Conservation (phyloP, 768 basidiomycete species). For the Psilocybe azurescens region DNA sequence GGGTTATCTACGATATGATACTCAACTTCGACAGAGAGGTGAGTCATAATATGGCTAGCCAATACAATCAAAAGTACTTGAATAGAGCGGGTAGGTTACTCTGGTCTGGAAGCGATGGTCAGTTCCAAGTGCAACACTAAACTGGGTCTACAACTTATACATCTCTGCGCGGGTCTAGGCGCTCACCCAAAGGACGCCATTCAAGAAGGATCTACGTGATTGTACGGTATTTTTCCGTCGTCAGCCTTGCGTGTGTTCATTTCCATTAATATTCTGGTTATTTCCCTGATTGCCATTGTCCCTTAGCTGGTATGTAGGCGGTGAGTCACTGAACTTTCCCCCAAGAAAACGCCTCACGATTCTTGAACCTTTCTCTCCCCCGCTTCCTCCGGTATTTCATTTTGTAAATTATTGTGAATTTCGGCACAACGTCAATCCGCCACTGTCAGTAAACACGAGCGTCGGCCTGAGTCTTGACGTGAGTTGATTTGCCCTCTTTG, state of each 20-base stretch:
- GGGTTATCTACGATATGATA: constrained; percentile 26
- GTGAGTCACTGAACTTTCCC: constrained; percentile 12
- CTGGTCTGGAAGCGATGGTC: constrained; percentile 28
- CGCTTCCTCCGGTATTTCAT: not conserved
- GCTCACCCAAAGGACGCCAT: constrained; percentile 23
- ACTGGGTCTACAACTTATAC: not conserved
- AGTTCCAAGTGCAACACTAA: not conserved
- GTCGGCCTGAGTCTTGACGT: constrained; percentile 18
- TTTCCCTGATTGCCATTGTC: not conserved
- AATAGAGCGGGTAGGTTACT: constrained; percentile 8
- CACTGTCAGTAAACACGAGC: constrained; percentile 22
- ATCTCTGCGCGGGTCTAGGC: constrained; percentile 6
- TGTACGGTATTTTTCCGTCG: constrained; percentile 25
- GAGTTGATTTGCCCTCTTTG: constrained; percentile 1
- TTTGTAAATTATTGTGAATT: not conserved
- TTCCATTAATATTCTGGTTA: not conserved
- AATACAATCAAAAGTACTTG: not conserved
- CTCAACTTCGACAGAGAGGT: constrained; percentile 25
- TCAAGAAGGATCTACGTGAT: constrained; percentile 24
- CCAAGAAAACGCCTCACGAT: not conserved
- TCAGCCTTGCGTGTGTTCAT: constrained; percentile 22
- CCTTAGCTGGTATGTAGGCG: constrained; percentile 24
- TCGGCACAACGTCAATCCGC: not conserved
- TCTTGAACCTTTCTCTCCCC: not conserved
- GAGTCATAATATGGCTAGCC: not conserved